These are phyloP conservation scores for Dichotomocladium elegans DNA, from an alignment of 371 early-diverging fungal species.

Conservation along the genomic window DNA sequence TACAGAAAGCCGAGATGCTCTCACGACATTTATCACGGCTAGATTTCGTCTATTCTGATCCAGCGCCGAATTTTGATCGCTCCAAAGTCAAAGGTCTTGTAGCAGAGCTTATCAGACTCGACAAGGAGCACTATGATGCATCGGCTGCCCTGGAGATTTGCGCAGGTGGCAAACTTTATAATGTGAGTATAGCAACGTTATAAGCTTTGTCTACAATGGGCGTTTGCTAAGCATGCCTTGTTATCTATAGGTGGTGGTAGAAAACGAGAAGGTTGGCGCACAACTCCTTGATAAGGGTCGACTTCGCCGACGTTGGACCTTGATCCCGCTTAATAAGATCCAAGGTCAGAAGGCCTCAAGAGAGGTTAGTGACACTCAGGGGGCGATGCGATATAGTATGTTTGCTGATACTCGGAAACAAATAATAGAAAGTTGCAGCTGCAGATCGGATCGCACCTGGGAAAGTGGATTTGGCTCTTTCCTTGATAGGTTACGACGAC, in stretches of 20 bases:
- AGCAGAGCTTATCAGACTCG: slow-evolving; percentile 80
- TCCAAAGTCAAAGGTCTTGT: slow-evolving; percentile 88
- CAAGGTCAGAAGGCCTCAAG: slow-evolving; percentile 58
- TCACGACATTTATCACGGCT: slow-evolving; percentile 52
- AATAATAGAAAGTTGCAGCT: slow-evolving; percentile 41
- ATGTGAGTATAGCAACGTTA: slow-evolving; percentile 46
- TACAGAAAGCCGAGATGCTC: slow-evolving; percentile 42
- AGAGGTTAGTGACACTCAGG: slow-evolving; percentile 53
- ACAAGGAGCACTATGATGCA: slow-evolving; percentile 54
- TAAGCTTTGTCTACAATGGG: not conserved
- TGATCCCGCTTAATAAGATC: slow-evolving; percentile 98
- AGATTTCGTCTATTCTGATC: slow-evolving; percentile 70
- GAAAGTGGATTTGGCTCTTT: slow-evolving; percentile 79
- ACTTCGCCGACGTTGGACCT: slow-evolving; percentile 83
- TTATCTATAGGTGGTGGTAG: slow-evolving; percentile 78
- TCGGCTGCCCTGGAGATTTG: slow-evolving; percentile 88
- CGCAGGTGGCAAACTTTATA: slow-evolving; percentile 90
- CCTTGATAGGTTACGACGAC: slow-evolving; percentile 76
- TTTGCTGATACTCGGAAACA: not conserved
- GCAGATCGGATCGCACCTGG: slow-evolving; percentile 81
- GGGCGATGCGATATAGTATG: not conserved
- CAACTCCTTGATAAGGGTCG: slow-evolving; percentile 79
- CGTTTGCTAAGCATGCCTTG: not conserved
- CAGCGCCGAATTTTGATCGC: slow-evolving; percentile 84
- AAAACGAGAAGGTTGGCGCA: slow-evolving; percentile 84